Evolutionary conservation across 441 rosid species (phyloP).

Genomic region (Arabidopsis lyrata): DNA sequence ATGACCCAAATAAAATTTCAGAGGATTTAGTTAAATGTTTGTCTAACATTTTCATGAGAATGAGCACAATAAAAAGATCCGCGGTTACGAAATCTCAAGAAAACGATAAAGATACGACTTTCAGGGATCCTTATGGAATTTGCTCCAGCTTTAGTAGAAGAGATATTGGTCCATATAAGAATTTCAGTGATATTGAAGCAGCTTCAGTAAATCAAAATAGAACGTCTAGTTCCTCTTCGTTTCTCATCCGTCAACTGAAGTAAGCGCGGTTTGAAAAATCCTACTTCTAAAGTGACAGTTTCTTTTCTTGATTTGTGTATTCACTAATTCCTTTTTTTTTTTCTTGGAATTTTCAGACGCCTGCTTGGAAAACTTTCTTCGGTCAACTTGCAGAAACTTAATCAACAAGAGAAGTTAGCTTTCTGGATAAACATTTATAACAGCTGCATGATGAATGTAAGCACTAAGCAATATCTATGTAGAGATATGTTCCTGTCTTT

Average conservation of each 20-base stretch:
- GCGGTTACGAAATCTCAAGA: constrained; percentile 45
- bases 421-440: constrained; percentile 93
- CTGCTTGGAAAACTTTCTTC: constrained; percentile 64
- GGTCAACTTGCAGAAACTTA: constrained; percentile 62
- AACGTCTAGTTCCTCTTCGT: constrained; percentile 53
- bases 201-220: constrained; percentile 56
- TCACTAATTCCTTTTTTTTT: neutral
- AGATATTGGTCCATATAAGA: constrained; percentile 78
- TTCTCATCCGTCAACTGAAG: constrained; percentile 70
- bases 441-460: constrained; percentile 84
- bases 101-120: constrained; percentile 42
- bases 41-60: constrained; percentile 64
- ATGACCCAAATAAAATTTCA: constrained; percentile 70
- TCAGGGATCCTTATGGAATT: constrained; percentile 65
- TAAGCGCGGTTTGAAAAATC: constrained; percentile 38
- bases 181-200: constrained; percentile 56
- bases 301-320: neutral
- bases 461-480: constrained; percentile 28
- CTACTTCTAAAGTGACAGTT: neutral
- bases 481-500: neutral
- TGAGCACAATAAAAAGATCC: constrained; percentile 57
- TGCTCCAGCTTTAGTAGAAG: constrained; percentile 55
- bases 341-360: constrained; percentile 49
- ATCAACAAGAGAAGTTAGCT: constrained; percentile 88
- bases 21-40: constrained; percentile 75